Evolutionary conservation across 208 protist genomes (phyloP), one percentile per base, ranked within the genome.

Genomic region (Porcisia hertigi): DNA sequence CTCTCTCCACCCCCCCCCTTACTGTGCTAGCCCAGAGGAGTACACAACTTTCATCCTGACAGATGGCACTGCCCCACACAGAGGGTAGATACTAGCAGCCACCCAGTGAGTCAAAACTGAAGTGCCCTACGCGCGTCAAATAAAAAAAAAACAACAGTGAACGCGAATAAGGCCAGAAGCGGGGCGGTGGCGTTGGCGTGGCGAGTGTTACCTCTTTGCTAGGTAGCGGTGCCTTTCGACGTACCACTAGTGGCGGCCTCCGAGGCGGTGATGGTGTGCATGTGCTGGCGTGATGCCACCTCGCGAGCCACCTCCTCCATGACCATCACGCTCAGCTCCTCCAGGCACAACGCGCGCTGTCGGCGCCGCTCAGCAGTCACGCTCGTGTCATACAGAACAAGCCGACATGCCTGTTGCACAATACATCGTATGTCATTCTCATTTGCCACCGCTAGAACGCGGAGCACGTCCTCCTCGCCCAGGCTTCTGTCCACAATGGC

Each of bases 331-430:
- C 72, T 81, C 67, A 90, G 77, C 23, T 57, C 34, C 58, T 80
- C 65, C 34, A 90, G 73, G 20, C 58, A 16, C 34, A 77, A 30
- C 64, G 86, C 85, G 9, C 85, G 85, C 57, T 39, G 16, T 5
- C 67, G 71, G 16, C 84, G 76, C 66, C 80, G 52, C 66, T 81
- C 79, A 6, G 25, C 16, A 14, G 81, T 71, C 9, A 83, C 84
- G 30, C 84, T 88, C 11, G 30, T 77, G 66, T 93, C 88, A 53
- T 80, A 86, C 45, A 93, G 73, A 43, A 86, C 64, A 14, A 86
- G 63, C 1, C 82, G 81, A 47, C 76, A 83, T 23, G 88, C 86
- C 58, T 79, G 88, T 66, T 86, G 66, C 58, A 86, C 84, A 12
- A 77, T 86, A 49, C 63, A 72, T 41, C 66, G 57, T 64, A 91